Evolutionary conservation across 1,284 basidiomycete species (phyloP).

Genomic region (Apiotrichum gracile): DNA sequence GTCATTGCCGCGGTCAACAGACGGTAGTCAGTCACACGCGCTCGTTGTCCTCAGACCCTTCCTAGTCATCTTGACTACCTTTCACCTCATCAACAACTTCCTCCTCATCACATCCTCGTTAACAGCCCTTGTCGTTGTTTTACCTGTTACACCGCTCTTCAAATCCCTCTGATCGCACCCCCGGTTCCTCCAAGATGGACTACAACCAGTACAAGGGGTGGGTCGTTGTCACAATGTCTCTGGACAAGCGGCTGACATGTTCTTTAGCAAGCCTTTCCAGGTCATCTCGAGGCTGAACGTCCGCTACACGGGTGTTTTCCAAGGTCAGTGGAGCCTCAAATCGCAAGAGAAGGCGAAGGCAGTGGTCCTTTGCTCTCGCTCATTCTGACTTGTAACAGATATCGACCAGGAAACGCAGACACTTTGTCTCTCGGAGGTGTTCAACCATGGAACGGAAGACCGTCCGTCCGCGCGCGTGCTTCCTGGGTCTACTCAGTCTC

Average conservation of each 20-base stretch:
- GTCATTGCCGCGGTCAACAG: no score
- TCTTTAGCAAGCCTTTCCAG: constrained; percentile 40
- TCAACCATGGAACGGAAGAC: constrained; percentile 44
- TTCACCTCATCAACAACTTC: not conserved
- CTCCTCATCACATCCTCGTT: not conserved
- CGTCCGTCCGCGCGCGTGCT: constrained; percentile 30
- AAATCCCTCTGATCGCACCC: not conserved
- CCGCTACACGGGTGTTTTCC: constrained; percentile 43
- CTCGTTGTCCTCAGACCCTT: no score
- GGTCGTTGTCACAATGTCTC: not conserved
- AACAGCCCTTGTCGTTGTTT: not conserved
- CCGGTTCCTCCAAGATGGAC: constrained; percentile 21
- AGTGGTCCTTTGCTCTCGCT: no score
- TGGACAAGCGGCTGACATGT: not conserved
- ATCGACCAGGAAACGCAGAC: constrained; percentile 43
- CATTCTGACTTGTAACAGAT: constrained; percentile 14
- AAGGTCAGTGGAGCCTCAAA: constrained; percentile 4
- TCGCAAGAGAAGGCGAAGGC: no score
- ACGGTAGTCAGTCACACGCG: no score
- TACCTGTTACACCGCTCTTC: not conserved
- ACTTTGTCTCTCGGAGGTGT: constrained; percentile 42
- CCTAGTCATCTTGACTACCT: not conserved
- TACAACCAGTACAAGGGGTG: constrained; percentile 40
- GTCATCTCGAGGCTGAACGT: constrained; percentile 43
- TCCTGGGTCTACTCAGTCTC: constrained; percentile 26